Evolutionary conservation across 805 yeast genomes (phyloP).

Genomic region (Sugiyamaella floridensis): DNA sequence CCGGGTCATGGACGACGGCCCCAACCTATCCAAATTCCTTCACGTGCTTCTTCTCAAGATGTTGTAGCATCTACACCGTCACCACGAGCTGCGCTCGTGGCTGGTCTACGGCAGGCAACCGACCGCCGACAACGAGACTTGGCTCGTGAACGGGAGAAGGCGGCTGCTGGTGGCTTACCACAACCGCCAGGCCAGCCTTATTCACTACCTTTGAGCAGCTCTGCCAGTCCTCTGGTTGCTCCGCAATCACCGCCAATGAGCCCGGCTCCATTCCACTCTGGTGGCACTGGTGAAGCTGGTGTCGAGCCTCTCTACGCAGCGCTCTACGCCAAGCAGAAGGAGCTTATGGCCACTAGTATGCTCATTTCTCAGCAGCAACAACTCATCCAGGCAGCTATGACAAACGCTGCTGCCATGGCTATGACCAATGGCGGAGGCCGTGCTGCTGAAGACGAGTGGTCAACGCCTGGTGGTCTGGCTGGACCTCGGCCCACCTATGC

Average conservation of each 20-base stretch:
- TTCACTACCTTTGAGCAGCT: slow-evolving; percentile 7
- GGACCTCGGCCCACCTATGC: too few species aligned
- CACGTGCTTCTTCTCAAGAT: slow-evolving; percentile 3
- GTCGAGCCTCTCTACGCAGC: slow-evolving; percentile 23
- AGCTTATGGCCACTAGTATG: slow-evolving; percentile 27
- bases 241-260: slow-evolving; percentile 4
- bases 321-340: slow-evolving; percentile 31
- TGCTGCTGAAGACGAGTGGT: background rate
- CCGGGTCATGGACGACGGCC: slow-evolving; percentile 3
- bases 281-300: slow-evolving; percentile 3
- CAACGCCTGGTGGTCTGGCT: background rate
- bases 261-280: background rate
- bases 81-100: slow-evolving; percentile 24
- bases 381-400: slow-evolving; percentile 28
- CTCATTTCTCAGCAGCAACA: slow-evolving; percentile 31
- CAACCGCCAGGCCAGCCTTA: background rate
- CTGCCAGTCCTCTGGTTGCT: slow-evolving; percentile 2
- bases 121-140: slow-evolving; percentile 22
- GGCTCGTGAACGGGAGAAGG: slow-evolving; percentile 1
- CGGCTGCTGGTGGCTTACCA: background rate
- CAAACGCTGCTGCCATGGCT: slow-evolving; percentile 12
- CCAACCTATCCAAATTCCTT: slow-evolving; percentile 15
- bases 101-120: slow-evolving; percentile 25
- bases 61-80: slow-evolving; percentile 12
- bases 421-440: background rate